phyloP scores from a whole-genome alignment of 176 grass and related monocot species.

The Triticum urartu region DNA sequence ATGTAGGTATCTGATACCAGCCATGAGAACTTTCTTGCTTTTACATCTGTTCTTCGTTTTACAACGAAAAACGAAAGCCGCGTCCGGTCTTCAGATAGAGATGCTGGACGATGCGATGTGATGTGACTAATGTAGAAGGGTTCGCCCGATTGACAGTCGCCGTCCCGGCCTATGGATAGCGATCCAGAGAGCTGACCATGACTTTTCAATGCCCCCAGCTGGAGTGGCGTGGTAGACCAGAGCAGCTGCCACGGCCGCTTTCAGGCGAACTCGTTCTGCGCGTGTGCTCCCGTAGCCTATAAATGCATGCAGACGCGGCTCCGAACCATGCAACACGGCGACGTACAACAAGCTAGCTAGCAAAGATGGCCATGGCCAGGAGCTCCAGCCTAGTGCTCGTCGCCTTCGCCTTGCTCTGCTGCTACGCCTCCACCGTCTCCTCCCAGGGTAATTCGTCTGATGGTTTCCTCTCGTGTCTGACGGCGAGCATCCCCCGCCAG shows the following conservation, averaged over 20 bases:
- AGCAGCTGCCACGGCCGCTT: background rate
- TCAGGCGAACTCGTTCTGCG: background rate
- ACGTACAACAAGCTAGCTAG: background rate
- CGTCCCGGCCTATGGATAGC: background rate
- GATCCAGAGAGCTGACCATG: background rate
- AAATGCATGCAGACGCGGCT: background rate
- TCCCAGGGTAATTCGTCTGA: background rate
- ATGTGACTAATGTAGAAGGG: background rate
- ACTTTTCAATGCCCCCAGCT: background rate
- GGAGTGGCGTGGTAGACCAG: background rate
- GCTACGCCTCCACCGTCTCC: background rate
- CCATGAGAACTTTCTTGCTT: no score
- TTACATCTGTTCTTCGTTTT: no score
- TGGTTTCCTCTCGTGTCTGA: background rate
- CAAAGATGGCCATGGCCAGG: background rate
- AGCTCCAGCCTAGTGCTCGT: background rate
- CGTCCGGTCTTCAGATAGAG: no score
- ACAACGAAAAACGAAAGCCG: no score
- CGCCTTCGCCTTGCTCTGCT: background rate
- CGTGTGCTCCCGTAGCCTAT: background rate
- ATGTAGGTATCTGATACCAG: background rate
- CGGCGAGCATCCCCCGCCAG: background rate
- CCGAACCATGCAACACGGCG: background rate
- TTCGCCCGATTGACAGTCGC: no score
- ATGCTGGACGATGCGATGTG: no score